Evolutionary conservation across 495 filamentous ascomycete species (phyloP).

Genomic region (Penicillium silybi): DNA sequence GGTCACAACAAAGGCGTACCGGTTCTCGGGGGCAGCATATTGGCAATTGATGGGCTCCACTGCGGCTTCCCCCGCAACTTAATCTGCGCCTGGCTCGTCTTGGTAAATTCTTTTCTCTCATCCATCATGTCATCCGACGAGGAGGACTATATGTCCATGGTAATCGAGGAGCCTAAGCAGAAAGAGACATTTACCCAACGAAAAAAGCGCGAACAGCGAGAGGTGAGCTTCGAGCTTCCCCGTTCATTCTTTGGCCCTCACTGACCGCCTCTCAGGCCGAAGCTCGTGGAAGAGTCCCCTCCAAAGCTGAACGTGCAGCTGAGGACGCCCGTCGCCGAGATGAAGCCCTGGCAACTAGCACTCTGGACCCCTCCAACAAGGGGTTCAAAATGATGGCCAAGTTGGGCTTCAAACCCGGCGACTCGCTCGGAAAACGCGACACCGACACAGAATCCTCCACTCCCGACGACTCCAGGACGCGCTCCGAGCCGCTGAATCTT

Average conservation of each 20-base stretch:
- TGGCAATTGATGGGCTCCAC: not conserved
- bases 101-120: not conserved
- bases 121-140: slow-evolving; percentile 38
- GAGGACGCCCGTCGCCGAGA: slow-evolving; percentile 69
- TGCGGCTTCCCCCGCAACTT: slow-evolving; percentile 21
- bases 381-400: slow-evolving; percentile 96
- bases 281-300: slow-evolving; percentile 47
- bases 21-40: too few species aligned
- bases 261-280: slow-evolving; percentile 31
- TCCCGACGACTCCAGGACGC: slow-evolving; percentile 13
- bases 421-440: slow-evolving; percentile 58
- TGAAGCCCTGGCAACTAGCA: slow-evolving; percentile 64
- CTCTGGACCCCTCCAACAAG: slow-evolving; percentile 65
- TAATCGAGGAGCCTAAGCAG: slow-evolving; percentile 50
- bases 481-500: slow-evolving; percentile 64
- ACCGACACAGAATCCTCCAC: slow-evolving; percentile 3
- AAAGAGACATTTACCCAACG: slow-evolving; percentile 57
- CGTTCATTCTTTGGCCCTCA: not conserved
- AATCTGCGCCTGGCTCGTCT: not conserved
- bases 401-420: slow-evolving; percentile 78
- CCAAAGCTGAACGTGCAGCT: slow-evolving; percentile 76
- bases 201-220: slow-evolving; percentile 50
- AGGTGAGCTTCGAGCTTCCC: slow-evolving; percentile 31
- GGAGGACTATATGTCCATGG: slow-evolving; percentile 66
- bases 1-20: too few species aligned